Percentiles rank a stretch among this genome's conserved stretches.
Conservation (phyloP, 495 filamentous ascomycete genomes). For the Podospora pseudocomata region DNA sequence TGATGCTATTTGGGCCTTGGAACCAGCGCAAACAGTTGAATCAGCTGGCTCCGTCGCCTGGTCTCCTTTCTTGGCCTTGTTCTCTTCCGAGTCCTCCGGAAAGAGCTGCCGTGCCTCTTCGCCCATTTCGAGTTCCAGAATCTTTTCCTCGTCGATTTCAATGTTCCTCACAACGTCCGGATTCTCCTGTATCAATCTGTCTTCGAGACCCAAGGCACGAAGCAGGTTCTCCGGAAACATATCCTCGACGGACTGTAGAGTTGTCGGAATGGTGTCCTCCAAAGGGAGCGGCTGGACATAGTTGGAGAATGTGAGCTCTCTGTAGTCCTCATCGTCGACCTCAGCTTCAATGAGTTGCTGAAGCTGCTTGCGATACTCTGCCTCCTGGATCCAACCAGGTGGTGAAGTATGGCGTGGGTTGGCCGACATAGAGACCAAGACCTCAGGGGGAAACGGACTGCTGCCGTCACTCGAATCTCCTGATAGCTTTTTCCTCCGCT, state of each 20-base stretch:
- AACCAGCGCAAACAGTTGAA: not conserved
- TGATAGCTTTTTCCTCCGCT: constrained; percentile 67
- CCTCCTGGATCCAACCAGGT: constrained; percentile 86
- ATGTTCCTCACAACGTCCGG: constrained; percentile 32
- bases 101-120: constrained; percentile 43
- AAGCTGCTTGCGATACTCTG: constrained; percentile 68
- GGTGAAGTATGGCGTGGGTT: constrained; percentile 64
- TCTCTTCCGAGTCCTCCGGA: constrained; percentile 55
- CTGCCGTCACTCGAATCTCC: constrained; percentile 57
- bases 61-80: constrained; percentile 27
- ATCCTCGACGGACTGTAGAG: constrained; percentile 79
- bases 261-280: constrained; percentile 64
- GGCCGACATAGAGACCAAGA: constrained; percentile 79
- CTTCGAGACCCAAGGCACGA: constrained; percentile 42
- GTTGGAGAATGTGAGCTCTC: constrained; percentile 55
- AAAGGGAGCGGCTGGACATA: constrained; percentile 54
- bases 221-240: constrained; percentile 67
- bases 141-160: constrained; percentile 45
- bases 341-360: constrained; percentile 61
- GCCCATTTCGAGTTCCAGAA: constrained; percentile 37
- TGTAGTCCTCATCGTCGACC: constrained; percentile 45
- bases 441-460: constrained; percentile 75
- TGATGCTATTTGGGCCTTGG: not conserved
- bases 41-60: not conserved
- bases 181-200: constrained; percentile 24